Percentiles rank a stretch among this genome's conserved stretches.
Evolutionary conservation across 1,284 basidiomycete species (phyloP).

Genomic region (Marasmius tenuissimus): DNA sequence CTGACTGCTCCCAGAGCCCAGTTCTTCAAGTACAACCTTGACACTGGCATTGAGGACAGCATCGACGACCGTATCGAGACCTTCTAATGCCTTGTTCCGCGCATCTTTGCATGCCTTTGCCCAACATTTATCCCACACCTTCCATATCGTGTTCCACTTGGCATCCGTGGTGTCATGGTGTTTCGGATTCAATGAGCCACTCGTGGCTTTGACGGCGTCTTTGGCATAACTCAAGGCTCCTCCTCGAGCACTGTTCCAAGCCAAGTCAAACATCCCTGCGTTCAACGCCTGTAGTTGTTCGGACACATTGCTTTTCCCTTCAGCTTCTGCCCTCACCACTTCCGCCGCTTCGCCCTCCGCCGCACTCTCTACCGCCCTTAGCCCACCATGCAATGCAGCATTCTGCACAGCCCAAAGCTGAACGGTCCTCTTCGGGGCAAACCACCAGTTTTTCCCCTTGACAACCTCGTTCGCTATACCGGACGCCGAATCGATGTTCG

Average conservation of each 20-base stretch:
- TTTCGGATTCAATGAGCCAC: neutral
- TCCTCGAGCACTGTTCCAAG: neutral
- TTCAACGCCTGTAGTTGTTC: neutral
- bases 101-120: neutral
- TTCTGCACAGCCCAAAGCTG: slow-evolving; percentile 2
- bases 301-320: neutral
- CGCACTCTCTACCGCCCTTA: neutral
- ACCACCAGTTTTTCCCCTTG: neutral
- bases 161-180: neutral
- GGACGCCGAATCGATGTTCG: neutral
- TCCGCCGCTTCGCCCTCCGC: neutral
- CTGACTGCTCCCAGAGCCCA: neutral
- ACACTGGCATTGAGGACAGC: neutral
- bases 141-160: slow-evolving; percentile 1
- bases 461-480: neutral
- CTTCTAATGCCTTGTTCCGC: neutral
- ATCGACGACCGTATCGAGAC: neutral
- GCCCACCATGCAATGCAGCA: neutral
- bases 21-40: neutral
- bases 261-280: neutral
- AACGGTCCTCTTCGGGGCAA: neutral
- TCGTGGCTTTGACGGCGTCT: neutral
- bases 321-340: neutral
- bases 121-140: neutral
- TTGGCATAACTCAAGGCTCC: neutral